Evolutionary conservation across 306 rosid species (phyloP), one percentile per base, ranked within the genome.

Genomic region (Argentina anserina): DNA sequence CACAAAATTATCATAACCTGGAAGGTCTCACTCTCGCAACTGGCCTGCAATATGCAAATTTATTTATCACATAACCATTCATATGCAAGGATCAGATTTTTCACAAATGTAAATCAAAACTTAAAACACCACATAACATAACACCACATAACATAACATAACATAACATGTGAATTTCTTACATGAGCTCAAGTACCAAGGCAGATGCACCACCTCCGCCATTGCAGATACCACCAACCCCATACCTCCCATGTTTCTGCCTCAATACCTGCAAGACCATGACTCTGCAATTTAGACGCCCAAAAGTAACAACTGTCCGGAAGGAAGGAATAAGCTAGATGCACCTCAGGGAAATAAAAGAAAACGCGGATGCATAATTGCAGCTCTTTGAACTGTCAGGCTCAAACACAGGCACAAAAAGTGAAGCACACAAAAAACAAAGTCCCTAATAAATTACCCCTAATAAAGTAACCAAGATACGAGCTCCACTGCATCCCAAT

Each of bases 141-240:
- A 36, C 63, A 37, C 63, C 34, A 58, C 63, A 58, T 3, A 26
- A 58, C 17, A 36, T 53, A 53, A 36, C 63, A 37, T 34, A 67
- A 17, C 75, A n/a, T n/a, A n/a, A 82, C 72, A 67, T 23, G 56
- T 18, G 63, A 72, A 78, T 15, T 47, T 62, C 90, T 90, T 89
- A 93, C 97, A 84, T 71, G 77, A 85, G 86, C 86, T 93, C 97
- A 76, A 93, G 37, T 52, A 91, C 96, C 65, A 93, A 82, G 29
- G 98, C 90, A 58, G 98, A 93, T n/a, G 98, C 97, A 12, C 98
- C 98, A 56, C 98, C 98, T 78, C 97, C 98, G 21, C 98, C 98
- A 36, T 93, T 91, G 87, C 98, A 93, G 66, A 93, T 86, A 41
- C 84, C 89, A 36, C 65, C 94, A 81, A 91, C 88, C 37, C 98